A percentile compares a stretch with the other conserved stretches of the same genome.
Evolutionary conservation across 768 basidiomycete genomes (phyloP).

Genomic region (Lentinus brumalis): DNA sequence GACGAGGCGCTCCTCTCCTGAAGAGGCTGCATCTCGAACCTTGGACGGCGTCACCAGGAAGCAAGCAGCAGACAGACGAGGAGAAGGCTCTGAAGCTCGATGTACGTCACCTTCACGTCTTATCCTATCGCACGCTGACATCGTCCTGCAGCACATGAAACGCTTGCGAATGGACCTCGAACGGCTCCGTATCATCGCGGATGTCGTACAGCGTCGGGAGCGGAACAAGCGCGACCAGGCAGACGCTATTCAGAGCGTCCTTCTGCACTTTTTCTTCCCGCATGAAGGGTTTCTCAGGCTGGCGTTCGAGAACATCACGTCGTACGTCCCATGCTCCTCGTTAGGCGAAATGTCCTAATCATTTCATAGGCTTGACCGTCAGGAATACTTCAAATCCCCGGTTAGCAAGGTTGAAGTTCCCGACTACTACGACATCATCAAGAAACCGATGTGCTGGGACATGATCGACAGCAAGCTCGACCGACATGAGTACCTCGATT

Average conservation of each 20-base stretch:
- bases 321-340: slow-evolving; percentile 46
- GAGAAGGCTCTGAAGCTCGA: slow-evolving; percentile 83
- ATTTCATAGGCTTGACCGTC: slow-evolving; percentile 61
- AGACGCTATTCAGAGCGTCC: slow-evolving; percentile 64
- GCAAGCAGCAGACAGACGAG: slow-evolving; percentile 71
- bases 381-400: slow-evolving; percentile 79
- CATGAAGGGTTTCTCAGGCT: slow-evolving; percentile 60
- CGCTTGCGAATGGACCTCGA: slow-evolving; percentile 78
- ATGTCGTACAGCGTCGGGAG: slow-evolving; percentile 77
- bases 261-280: slow-evolving; percentile 67
- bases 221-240: slow-evolving; percentile 72
- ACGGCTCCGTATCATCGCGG: slow-evolving; percentile 63
- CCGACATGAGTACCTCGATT: slow-evolving; percentile 78
- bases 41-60: slow-evolving; percentile 82
- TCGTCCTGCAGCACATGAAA: slow-evolving; percentile 49
- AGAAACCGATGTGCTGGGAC: slow-evolving; percentile 87
- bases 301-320: slow-evolving; percentile 70
- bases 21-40: slow-evolving; percentile 95
- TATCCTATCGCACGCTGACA: slow-evolving; percentile 30
- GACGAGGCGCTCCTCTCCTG: slow-evolving; percentile 89
- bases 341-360: not conserved
- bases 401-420: slow-evolving; percentile 79
- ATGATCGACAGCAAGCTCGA: slow-evolving; percentile 83
- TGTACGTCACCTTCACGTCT: slow-evolving; percentile 45
- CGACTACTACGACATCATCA: slow-evolving; percentile 89